A percentile compares a stretch with the other conserved stretches of the same genome.
Evolutionary conservation across 1,284 basidiomycete species (phyloP).

Genomic region (Ganoderma lucidum): DNA sequence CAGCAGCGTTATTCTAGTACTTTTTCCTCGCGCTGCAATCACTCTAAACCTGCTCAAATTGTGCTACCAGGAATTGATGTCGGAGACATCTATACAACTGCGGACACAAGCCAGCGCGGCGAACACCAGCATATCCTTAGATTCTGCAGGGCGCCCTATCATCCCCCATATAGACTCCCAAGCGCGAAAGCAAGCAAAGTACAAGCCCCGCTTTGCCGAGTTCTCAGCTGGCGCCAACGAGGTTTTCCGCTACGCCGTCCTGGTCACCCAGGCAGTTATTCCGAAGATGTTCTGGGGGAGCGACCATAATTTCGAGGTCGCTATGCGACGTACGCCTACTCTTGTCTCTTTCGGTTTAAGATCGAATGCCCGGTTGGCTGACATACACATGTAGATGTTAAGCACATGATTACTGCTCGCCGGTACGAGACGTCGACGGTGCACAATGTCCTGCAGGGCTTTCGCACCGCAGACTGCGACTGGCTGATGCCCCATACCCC

Average conservation of each 20-base stretch:
- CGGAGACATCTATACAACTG: constrained; percentile 67
- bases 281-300: constrained; percentile 85
- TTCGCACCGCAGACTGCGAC: constrained; percentile 80
- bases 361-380: neutral
- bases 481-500: constrained; percentile 73
- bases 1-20: constrained; percentile 64
- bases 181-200: constrained; percentile 49
- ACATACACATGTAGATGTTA: constrained; percentile 60
- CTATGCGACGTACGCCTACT: constrained; percentile 64
- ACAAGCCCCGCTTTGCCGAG: constrained; percentile 82
- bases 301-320: constrained; percentile 67
- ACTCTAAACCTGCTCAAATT: neutral
- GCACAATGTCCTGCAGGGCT: constrained; percentile 83
- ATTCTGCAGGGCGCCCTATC: constrained; percentile 56
- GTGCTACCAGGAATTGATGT: constrained; percentile 71
- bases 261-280: constrained; percentile 75
- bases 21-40: neutral
- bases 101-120: constrained; percentile 54
- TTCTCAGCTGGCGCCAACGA: constrained; percentile 73
- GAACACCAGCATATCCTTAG: constrained; percentile 49
- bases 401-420: constrained; percentile 75
- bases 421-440: constrained; percentile 85
- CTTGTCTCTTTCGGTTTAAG: neutral
- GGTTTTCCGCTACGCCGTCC: constrained; percentile 76
- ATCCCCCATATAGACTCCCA: constrained; percentile 54